A percentile compares a stretch with the other conserved stretches of the same genome.
phyloP scores from a whole-genome alignment of 73 alveolate genomes.

The Tetrahymena malaccensis region DNA sequence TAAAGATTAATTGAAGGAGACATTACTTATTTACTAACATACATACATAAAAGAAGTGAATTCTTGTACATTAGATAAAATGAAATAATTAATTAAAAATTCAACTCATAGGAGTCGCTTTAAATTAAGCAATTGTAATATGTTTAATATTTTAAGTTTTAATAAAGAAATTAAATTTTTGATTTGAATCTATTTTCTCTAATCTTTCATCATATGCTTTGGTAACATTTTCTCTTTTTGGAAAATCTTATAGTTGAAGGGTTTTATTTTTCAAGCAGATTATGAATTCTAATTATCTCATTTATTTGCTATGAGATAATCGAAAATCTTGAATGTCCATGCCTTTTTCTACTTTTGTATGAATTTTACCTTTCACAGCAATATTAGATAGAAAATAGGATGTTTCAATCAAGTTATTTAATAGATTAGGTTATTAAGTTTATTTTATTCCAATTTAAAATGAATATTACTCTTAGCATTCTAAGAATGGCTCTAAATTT shows the following conservation, averaged over 20 bases:
- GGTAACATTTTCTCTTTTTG: too few species aligned
- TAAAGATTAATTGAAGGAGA: too few species aligned
- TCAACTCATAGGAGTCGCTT: too few species aligned
- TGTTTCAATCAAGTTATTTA: too few species aligned
- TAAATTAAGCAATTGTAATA: too few species aligned
- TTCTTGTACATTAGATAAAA: too few species aligned
- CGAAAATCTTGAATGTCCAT: background rate
- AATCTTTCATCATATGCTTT: background rate
- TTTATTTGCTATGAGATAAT: background rate
- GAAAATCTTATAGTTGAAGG: background rate
- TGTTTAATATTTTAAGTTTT: background rate
- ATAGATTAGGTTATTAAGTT: too few species aligned
- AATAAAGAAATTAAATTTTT: too few species aligned
- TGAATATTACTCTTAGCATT: background rate
- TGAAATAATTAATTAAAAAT: too few species aligned
- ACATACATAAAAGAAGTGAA: too few species aligned
- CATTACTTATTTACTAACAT: too few species aligned
- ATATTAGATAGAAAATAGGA: background rate
- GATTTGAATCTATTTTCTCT: too few species aligned
- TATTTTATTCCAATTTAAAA: background rate
- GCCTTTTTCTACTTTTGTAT: background rate
- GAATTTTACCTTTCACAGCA: background rate
- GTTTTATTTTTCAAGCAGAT: background rate
- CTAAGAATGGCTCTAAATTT: background rate
- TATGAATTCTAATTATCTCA: background rate